These are phyloP conservation scores for Talaromyces trachyspermus DNA, from an alignment of 495 filamentous ascomycete genomes.

Conservation along the genomic window DNA sequence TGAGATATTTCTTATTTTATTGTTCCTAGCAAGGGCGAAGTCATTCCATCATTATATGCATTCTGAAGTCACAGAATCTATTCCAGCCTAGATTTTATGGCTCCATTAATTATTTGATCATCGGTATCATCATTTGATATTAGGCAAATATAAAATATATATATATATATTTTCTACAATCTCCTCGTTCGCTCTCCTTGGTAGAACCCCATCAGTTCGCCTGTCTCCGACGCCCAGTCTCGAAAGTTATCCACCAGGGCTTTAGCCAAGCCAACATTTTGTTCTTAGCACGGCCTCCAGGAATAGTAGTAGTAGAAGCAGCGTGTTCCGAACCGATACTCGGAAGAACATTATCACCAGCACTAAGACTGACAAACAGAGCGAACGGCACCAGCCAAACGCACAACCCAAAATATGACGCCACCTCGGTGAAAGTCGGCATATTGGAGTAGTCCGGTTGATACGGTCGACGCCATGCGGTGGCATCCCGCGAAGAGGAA, in stretches of 20 bases:
- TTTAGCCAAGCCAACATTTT: slow-evolving; percentile 82
- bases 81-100: no score
- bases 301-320: slow-evolving; percentile 31
- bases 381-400: slow-evolving; percentile 96
- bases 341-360: slow-evolving; percentile 89
- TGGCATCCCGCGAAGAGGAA: slow-evolving; percentile 12
- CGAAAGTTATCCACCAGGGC: slow-evolving; percentile 72
- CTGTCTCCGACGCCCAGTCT: slow-evolving; percentile 65
- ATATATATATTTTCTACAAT: slow-evolving; percentile 22
- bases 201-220: slow-evolving; percentile 63
- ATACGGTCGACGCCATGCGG: slow-evolving; percentile 48
- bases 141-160: slow-evolving; percentile 8
- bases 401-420: slow-evolving; percentile 91
- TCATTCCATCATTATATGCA: no score
- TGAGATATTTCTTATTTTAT: slow-evolving; percentile 5
- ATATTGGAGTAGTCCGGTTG: slow-evolving; percentile 47
- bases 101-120: no score
- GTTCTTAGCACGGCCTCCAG: slow-evolving; percentile 39
- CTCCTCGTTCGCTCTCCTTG: slow-evolving; percentile 45
- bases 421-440: slow-evolving; percentile 89
- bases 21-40: background rate
- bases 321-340: slow-evolving; percentile 69
- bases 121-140: no score
- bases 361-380: slow-evolving; percentile 86
- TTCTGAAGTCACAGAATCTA: no score